A percentile compares a stretch with the other conserved stretches of the same genome.
phyloP scores from a whole-genome alignment of 1,284 basidiomycete species.

The Cutaneotrichosporon sp. region DNA sequence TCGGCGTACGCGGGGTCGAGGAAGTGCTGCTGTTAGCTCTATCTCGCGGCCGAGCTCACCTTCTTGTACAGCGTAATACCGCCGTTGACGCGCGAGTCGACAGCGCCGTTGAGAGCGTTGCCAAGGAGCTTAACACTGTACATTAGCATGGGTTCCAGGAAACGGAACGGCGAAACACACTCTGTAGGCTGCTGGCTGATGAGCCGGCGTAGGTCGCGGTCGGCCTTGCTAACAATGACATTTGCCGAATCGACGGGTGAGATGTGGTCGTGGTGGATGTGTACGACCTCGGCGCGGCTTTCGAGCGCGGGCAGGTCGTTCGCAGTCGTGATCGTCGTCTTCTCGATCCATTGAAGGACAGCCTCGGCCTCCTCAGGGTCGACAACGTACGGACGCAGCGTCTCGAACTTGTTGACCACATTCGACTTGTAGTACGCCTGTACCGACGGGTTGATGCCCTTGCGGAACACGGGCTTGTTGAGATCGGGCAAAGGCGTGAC shows the following conservation, averaged over 20 bases:
- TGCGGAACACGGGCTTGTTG: slow-evolving; percentile 73
- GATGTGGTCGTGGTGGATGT: slow-evolving; percentile 70
- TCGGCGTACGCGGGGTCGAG: slow-evolving; percentile 68
- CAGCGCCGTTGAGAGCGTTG: slow-evolving; percentile 81
- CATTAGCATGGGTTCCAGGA: background rate
- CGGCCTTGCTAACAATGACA: slow-evolving; percentile 64
- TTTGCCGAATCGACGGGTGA: slow-evolving; percentile 84
- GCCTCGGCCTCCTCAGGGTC: slow-evolving; percentile 57
- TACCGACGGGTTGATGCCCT: slow-evolving; percentile 76
- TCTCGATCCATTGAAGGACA: slow-evolving; percentile 78
- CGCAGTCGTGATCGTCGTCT: slow-evolving; percentile 76
- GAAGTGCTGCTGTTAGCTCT: slow-evolving; percentile 55
- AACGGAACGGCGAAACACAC: slow-evolving; percentile 25
- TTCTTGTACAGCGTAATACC: slow-evolving; percentile 68
- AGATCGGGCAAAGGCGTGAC: slow-evolving; percentile 84
- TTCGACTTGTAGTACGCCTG: slow-evolving; percentile 66
- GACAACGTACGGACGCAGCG: slow-evolving; percentile 67
- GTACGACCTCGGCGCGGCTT: slow-evolving; percentile 83
- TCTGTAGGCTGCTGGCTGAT: slow-evolving; percentile 31
- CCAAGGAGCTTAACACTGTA: slow-evolving; percentile 75
- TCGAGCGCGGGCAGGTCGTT: slow-evolving; percentile 90
- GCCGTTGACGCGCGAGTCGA: slow-evolving; percentile 75
- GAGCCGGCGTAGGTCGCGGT: slow-evolving; percentile 29
- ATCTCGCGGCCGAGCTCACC: background rate
- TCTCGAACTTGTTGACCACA: slow-evolving; percentile 77